Conservation (phyloP, 371 early-diverging fungal species). For the Mortierella sp. region DNA sequence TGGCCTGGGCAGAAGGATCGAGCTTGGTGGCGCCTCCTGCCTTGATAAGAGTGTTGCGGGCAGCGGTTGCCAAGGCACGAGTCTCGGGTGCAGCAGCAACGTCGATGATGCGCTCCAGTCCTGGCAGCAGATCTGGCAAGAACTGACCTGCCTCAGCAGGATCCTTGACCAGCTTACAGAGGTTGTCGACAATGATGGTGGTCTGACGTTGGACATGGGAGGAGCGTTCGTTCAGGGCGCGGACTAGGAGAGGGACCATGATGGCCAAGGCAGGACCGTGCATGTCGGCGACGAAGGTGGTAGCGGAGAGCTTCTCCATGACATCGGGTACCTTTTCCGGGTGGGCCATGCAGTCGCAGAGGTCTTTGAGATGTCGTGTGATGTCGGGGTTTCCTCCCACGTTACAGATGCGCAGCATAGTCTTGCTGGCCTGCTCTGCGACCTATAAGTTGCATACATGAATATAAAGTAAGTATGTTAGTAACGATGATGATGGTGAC, state of each 20-base stretch:
- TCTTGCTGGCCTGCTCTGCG: conserved; percentile 55
- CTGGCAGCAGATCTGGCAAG: conserved; percentile 83
- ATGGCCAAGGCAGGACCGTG: conserved; percentile 84
- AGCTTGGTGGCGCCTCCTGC: conserved; percentile 65
- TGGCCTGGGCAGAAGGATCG: conserved; percentile 19
- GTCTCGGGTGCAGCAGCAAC: conserved; percentile 84
- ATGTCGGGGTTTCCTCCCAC: conserved; percentile 76
- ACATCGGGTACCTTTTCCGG: conserved; percentile 75
- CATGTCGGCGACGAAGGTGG: conserved; percentile 85
- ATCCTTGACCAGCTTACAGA: conserved; percentile 86
- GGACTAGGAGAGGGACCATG: conserved; percentile 82
- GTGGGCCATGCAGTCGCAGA: conserved; percentile 74
- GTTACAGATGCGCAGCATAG: conserved; percentile 68
- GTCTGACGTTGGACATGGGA: conserved; percentile 81
- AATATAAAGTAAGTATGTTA: not conserved
- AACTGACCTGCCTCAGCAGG: conserved; percentile 86
- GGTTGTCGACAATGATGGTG: conserved; percentile 86
- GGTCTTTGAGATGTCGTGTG: conserved; percentile 74
- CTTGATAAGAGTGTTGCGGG: conserved; percentile 66
- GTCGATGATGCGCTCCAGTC: conserved; percentile 80
- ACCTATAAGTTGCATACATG: conserved; percentile 42
- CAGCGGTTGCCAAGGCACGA: conserved; percentile 74
- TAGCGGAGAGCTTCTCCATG: conserved; percentile 73
- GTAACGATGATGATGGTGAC: not conserved
- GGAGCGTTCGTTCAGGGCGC: conserved; percentile 78